Conservation (phyloP, 1,139 yeast genomes). For the Wickerhamomyces sp. region DNA sequence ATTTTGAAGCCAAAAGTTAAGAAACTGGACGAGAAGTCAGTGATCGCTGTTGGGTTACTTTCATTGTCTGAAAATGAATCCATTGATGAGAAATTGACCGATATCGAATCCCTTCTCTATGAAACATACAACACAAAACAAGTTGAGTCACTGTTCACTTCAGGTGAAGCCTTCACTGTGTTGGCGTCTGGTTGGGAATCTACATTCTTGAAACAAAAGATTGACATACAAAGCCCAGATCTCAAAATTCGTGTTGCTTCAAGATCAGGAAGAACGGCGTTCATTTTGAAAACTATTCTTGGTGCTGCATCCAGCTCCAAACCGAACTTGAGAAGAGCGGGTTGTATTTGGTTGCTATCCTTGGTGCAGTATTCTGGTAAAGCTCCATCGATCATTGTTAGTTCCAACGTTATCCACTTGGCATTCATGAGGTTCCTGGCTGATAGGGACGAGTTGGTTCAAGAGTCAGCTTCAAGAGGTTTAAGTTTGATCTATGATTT, state of each 20-base stretch:
- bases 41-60: slow-evolving; percentile 47
- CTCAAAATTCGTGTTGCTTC: slow-evolving; percentile 8
- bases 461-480: slow-evolving; percentile 90
- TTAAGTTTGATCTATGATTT: slow-evolving; percentile 74
- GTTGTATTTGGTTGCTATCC: slow-evolving; percentile 84
- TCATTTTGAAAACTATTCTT: slow-evolving; percentile 44
- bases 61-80: slow-evolving; percentile 36
- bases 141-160: slow-evolving; percentile 65
- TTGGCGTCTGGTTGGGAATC: slow-evolving; percentile 78
- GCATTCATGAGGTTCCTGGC: slow-evolving; percentile 72
- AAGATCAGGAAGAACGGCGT: slow-evolving; percentile 16
- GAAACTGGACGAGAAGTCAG: slow-evolving; percentile 57
- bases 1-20: slow-evolving; percentile 40
- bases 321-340: slow-evolving; percentile 68
- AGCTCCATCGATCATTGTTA: slow-evolving; percentile 35
- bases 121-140: slow-evolving; percentile 65
- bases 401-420: slow-evolving; percentile 56
- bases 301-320: slow-evolving; percentile 56
- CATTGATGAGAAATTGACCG: slow-evolving; percentile 16
- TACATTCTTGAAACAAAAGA: slow-evolving; percentile 40
- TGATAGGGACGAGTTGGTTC: slow-evolving; percentile 78
- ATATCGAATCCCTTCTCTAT: slow-evolving; percentile 42
- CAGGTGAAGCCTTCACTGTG: slow-evolving; percentile 80
- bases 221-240: slow-evolving; percentile 42
- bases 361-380: slow-evolving; percentile 69